Percentiles rank a stretch among this genome's conserved stretches.
Conservation (phyloP, 495 filamentous ascomycete genomes). For the Xylaria telfairii region DNA sequence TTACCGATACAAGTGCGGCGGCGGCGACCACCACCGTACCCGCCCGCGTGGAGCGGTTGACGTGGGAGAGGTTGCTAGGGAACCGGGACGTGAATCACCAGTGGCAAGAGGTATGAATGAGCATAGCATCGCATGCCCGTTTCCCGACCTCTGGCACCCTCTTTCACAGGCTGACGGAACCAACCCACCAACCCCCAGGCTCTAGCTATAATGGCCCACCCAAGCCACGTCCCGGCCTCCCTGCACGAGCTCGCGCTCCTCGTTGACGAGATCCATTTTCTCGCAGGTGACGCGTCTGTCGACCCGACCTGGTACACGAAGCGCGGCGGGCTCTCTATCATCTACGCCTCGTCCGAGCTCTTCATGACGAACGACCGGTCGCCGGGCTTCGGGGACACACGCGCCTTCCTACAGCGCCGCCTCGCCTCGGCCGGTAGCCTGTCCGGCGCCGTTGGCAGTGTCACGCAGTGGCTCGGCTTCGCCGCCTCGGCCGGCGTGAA, state of each 20-base stretch:
- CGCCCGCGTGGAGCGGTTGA: slow-evolving; percentile 66
- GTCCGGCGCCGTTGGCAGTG: slow-evolving; percentile 61
- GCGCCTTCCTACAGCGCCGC: slow-evolving; percentile 76
- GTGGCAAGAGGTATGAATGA: slow-evolving; percentile 78
- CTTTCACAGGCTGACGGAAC: slow-evolving; percentile 6
- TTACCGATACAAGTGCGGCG: slow-evolving; percentile 27
- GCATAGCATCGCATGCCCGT: background rate
- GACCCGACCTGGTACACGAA: slow-evolving; percentile 93
- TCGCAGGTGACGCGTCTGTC: slow-evolving; percentile 81
- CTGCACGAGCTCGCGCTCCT: slow-evolving; percentile 79
- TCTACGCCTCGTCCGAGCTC: slow-evolving; percentile 87
- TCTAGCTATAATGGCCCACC: slow-evolving; percentile 84
- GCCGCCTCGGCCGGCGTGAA: slow-evolving; percentile 69
- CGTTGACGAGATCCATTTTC: slow-evolving; percentile 84
- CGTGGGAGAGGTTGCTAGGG: slow-evolving; percentile 73
- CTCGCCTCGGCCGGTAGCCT: slow-evolving; percentile 70
- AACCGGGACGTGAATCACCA: slow-evolving; percentile 72
- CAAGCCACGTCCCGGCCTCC: slow-evolving; percentile 75
- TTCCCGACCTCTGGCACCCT: background rate
- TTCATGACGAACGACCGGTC: slow-evolving; percentile 90
- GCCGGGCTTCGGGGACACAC: slow-evolving; percentile 71
- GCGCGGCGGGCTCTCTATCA: slow-evolving; percentile 72
- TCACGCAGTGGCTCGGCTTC: slow-evolving; percentile 79
- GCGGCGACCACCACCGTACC: slow-evolving; percentile 35
- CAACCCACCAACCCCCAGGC: slow-evolving; percentile 60